Evolutionary conservation across 176 grass and related monocot genomes (phyloP).

Genomic region (Carex cristatella): DNA sequence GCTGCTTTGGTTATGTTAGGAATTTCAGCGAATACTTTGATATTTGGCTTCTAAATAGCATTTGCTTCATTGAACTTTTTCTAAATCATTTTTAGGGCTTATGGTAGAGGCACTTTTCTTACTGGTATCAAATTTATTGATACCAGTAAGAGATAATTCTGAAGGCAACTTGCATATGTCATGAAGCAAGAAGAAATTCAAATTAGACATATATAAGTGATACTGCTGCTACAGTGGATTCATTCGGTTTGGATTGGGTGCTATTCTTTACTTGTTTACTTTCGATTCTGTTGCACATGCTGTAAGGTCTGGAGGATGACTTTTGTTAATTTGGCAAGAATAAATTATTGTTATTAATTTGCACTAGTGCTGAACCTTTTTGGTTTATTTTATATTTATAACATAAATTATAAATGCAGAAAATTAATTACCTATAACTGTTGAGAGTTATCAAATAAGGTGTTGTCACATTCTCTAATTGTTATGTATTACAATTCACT

Average conservation of each 20-base stretch:
- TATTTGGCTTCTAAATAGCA: background rate
- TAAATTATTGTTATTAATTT: background rate
- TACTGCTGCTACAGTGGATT: background rate
- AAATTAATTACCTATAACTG: background rate
- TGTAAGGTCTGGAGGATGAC: background rate
- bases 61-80: background rate
- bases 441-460: background rate
- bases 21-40: background rate
- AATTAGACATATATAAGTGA: background rate
- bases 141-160: too few relatives aligned
- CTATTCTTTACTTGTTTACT: background rate
- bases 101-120: background rate
- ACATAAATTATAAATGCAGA: background rate
- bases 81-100: background rate
- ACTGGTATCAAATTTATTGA: background rate
- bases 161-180: background rate
- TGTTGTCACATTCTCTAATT: background rate
- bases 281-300: background rate
- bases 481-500: background rate
- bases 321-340: background rate
- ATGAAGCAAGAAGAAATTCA: background rate
- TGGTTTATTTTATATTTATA: background rate
- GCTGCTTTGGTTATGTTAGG: background rate
- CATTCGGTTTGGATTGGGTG: background rate
- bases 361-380: background rate